Conservation (phyloP, 108 stramenopile genomes). For the Aurantiochytrium sp. region DNA sequence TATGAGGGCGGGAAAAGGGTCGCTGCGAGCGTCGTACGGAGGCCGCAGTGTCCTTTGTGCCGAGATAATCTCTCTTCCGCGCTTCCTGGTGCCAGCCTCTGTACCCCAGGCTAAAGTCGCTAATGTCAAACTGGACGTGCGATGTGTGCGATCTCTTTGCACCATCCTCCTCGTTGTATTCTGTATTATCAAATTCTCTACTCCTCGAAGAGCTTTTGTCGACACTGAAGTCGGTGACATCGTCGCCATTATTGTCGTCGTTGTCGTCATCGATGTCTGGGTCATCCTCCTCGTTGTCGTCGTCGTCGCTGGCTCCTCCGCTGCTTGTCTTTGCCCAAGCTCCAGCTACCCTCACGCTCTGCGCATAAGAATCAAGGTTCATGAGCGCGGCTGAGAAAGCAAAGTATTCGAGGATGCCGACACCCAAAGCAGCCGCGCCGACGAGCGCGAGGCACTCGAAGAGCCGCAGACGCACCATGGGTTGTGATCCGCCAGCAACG, state of each 20-base stretch:
- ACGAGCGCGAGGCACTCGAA: not conserved
- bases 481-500: no score
- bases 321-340: no score
- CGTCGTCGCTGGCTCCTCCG: no score
- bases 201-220: no score
- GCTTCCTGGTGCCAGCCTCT: not conserved
- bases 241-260: no score
- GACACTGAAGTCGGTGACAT: no score
- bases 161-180: no score
- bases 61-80: not conserved
- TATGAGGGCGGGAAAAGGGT: not conserved
- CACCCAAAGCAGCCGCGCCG: not conserved
- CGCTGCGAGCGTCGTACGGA: not conserved
- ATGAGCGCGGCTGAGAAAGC: not conserved
- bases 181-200: no score
- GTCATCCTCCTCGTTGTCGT: no score
- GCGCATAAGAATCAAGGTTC: not conserved
- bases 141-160: no score
- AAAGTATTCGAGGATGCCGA: not conserved
- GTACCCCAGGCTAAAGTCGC: not conserved
- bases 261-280: no score
- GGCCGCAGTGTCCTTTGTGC: not conserved
- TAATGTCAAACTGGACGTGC: not conserved
- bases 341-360: not conserved
- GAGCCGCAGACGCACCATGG: not conserved